Evolutionary conservation across 805 yeast genomes (phyloP).

Genomic region (Nakazawaea sp.): DNA sequence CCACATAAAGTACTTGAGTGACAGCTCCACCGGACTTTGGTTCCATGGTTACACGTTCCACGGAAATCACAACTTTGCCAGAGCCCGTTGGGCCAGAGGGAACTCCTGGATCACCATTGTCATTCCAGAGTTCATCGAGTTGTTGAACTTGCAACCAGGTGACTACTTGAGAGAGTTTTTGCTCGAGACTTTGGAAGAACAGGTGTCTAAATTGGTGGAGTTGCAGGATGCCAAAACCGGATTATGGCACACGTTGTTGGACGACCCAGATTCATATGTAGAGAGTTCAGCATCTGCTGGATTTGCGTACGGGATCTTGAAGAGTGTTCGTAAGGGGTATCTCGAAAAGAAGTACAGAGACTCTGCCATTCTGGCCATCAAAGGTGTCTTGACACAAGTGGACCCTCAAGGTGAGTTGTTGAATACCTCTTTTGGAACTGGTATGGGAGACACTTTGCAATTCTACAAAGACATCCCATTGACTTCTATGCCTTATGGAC

Average conservation of each 20-base stretch:
- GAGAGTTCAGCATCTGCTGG: conserved; percentile 30
- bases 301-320: conserved; percentile 29
- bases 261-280: conserved; percentile 22
- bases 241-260: conserved; percentile 27
- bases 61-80: conserved; percentile 20
- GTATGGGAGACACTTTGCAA: conserved; percentile 26
- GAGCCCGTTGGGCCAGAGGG: conserved; percentile 30
- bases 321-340: conserved; percentile 23
- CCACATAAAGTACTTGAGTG: conserved; percentile 25
- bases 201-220: conserved; percentile 20
- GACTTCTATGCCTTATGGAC: conserved; percentile 29
- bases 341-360: conserved; percentile 19
- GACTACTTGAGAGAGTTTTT: conserved; percentile 23
- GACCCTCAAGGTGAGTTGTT: conserved; percentile 25
- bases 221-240: conserved; percentile 23
- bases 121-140: conserved; percentile 28
- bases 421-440: conserved; percentile 30
- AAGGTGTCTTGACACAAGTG: conserved; percentile 23
- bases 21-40: conserved; percentile 25
- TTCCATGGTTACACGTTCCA: conserved; percentile 28
- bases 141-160: conserved; percentile 20
- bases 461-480: conserved; percentile 28
- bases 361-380: conserved; percentile 23
- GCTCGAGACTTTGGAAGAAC: conserved; percentile 23
- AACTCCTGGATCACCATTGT: conserved; percentile 30